A percentile compares a stretch with the other conserved stretches of the same genome.
Evolutionary conservation across 192 early-diverging fungal species (phyloP).

Genomic region (Entomortierella lignicola): DNA sequence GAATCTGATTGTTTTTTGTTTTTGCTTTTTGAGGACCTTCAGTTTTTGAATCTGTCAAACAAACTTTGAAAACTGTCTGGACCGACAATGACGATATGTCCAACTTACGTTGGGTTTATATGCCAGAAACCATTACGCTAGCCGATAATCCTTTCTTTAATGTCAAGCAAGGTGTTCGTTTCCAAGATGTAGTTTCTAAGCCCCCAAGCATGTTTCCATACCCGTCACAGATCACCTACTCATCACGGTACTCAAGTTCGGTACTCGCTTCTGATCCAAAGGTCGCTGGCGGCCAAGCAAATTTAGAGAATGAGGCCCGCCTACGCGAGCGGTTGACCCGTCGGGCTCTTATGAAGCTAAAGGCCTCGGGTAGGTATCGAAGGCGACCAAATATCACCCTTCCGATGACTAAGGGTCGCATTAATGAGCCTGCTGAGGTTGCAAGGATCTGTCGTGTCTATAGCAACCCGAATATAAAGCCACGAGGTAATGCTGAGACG

Average conservation of each 20-base stretch:
- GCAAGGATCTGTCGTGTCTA: slow-evolving; percentile 28
- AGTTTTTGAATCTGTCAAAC: background rate
- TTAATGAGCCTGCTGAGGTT: slow-evolving; percentile 12
- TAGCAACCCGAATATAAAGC: background rate
- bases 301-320: slow-evolving; percentile 5
- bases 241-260: background rate
- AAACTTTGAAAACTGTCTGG: background rate
- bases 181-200: slow-evolving; percentile 3
- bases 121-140: background rate
- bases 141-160: background rate
- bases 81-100: background rate
- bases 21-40: background rate
- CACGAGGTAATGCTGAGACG: background rate
- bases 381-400: slow-evolving; percentile 14
- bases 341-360: background rate
- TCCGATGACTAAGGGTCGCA: slow-evolving; percentile 6
- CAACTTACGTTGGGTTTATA: background rate
- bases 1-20: background rate
- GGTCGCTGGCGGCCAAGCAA: background rate
- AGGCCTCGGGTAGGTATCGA: slow-evolving; percentile 9
- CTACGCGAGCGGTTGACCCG: slow-evolving; percentile 13
- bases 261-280: background rate
- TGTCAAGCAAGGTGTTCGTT: background rate
- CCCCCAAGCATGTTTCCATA: background rate
- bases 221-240: background rate